These are phyloP conservation scores for Gentiana straminea DNA, from an alignment of 257 asterid species.

Conservation along the genomic window DNA sequence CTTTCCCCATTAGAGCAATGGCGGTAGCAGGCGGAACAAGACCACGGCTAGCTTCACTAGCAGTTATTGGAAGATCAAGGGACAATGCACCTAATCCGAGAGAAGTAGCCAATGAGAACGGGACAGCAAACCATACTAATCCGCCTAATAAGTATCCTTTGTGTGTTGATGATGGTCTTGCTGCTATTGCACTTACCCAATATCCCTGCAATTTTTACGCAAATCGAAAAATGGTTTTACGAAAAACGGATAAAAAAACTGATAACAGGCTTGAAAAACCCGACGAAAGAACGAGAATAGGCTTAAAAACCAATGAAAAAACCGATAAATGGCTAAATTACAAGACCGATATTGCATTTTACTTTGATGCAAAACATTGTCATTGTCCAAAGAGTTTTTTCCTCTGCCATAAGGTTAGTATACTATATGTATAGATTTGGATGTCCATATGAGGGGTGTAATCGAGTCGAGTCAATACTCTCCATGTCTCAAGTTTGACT, in stretches of 20 bases:
- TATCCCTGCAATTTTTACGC: constrained; percentile 41
- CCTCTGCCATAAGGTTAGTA: background rate
- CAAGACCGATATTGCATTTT: too few relatives aligned
- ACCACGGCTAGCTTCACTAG: constrained; percentile 76
- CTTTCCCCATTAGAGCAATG: constrained; percentile 90
- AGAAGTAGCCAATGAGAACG: constrained; percentile 85
- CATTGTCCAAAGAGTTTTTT: background rate
- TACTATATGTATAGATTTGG: too few relatives aligned
- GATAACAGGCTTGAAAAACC: too few relatives aligned
- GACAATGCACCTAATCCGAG: constrained; percentile 92
- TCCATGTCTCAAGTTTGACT: too few relatives aligned
- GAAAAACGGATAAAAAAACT: too few relatives aligned
- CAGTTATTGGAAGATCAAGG: constrained; percentile 76
- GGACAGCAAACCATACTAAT: constrained; percentile 92
- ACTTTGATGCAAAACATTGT: background rate
- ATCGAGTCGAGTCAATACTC: too few relatives aligned
- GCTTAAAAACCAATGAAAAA: too few relatives aligned
- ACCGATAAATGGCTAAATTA: too few relatives aligned
- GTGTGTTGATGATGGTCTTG: constrained; percentile 93
- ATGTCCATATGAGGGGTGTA: too few relatives aligned
- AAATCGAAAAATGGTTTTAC: background rate
- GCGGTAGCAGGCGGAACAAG: constrained; percentile 96
- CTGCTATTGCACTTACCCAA: constrained; percentile 96
- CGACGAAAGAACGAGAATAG: too few relatives aligned
- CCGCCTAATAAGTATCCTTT: constrained; percentile 90